Evolutionary conservation across 495 filamentous ascomycete species (phyloP), one percentile per base, ranked within the genome.

Genomic region (Rostrohypoxylon terebratum): DNA sequence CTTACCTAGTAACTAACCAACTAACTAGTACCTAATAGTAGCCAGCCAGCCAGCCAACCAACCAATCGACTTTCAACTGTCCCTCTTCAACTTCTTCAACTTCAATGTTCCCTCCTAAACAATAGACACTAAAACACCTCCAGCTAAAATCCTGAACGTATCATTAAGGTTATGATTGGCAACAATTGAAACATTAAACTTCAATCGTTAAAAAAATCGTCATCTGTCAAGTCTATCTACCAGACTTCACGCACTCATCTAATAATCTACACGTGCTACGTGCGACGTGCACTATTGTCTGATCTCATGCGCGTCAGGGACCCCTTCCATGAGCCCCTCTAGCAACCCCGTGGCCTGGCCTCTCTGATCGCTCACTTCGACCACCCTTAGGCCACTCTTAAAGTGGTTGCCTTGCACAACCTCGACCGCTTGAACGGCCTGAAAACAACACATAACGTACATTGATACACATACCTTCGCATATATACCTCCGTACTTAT

Each of bases 391-490:
- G 62, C 47, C 34, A 54, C 33, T 38, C 48, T 62, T 34, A 68
- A 53, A 68, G 58, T 23, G 47, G 34, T 47, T 57, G 57, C 48
- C 66, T 68, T 57, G 48, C 66, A 47, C 67, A 20, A 53, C 33
- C 51, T 63, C 67, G 67, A 69, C 59, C 59, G 59, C 53, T 60
- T 67, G 61, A 67, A 36, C 63, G 55, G 48, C 59, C 64, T 34
- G 50, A 54, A 28, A 55, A 16, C 20, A 54, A 31, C 40, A 16
- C 20, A 47, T 53, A 28, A 28, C 28, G 6, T 4, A 28, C 28
- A 28, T 28, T 28, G 47, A 31, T 48, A 16, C 20, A 47, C 44
- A 66, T 8, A 14, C 20, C 36, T 33, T 18, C 7, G 31, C 40
- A 31, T 31, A 11, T n/a, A 42, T n/a, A 42, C 38, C 13, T 42